Base-by-base conservation (phyloP, 2,329 filamentous ascomycete species). In the Penicillium sp. region DNA sequence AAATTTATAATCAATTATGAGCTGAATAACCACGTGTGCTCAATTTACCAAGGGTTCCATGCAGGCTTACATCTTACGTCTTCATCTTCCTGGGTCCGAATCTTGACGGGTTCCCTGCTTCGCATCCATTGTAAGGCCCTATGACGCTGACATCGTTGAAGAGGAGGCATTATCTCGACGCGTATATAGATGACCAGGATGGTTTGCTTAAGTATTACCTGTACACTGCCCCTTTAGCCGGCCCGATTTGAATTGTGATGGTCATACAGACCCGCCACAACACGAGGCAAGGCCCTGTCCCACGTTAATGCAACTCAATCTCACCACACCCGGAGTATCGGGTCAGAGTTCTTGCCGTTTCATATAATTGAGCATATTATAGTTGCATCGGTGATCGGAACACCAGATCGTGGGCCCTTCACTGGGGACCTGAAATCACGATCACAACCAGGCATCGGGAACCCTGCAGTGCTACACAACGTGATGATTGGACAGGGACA, bases 251-350 rank as follows among this genome's bases (percentile, higher is more conserved):
- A 15, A 27, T 40, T 23, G 4, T n/a, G 12, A 20, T 27, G 38
- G 38, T 40, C n/a, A 27, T 15, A 40, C 38, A 40, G 38, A 24
- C 25, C 23, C 23, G 38, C 38, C 38, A n/a, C 38, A n/a, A 27
- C 38, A 25, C 38, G 38, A 23, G 23, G 38, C 23, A 25, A 25
- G 38, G 23, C 38, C 24, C n/a, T 15, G 38, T 40, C 38, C 12
- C 20, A 40, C 38, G 12, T 4, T 15, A 3, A 40, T 40, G 38
- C 38, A 40, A 40, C 23, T 40, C 38, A 40, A 40, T 40, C 23
- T 40, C 12, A 40, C 38, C 10, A 15, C 38, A 40, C 38, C 38
- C 38, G 9, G 15, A 9, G 24, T 10, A 27, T 2, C 38, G 38
- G 38, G 10, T 15, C 12, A 12, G 13, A 3, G 2, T 3, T 15